These are phyloP conservation scores for Cenchrus fungigraminus DNA, from an alignment of 176 grass and related monocot species.

Conservation along the genomic window DNA sequence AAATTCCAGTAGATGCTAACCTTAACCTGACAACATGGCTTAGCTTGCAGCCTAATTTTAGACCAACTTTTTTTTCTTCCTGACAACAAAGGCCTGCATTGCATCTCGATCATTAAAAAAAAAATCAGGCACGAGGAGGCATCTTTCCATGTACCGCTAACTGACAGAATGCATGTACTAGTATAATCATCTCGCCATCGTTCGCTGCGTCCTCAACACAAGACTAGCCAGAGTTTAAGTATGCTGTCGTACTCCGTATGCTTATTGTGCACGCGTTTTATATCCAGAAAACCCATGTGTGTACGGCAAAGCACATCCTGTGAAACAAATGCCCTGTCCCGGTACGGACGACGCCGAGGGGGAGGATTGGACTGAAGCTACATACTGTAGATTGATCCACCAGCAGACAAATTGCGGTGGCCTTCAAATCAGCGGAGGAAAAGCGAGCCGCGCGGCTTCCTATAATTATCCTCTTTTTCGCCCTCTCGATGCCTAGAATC, in stretches of 20 bases:
- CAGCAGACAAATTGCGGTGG: conserved; percentile 59
- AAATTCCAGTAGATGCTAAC: too few species aligned
- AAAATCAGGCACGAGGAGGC: not conserved
- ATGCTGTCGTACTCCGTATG: too few species aligned
- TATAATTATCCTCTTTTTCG: conserved; percentile 31
- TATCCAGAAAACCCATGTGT: not conserved
- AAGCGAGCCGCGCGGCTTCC: conserved; percentile 23
- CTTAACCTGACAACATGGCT: too few species aligned
- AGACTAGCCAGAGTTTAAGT: not conserved
- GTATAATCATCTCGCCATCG: conserved; percentile 23
- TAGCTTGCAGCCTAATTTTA: conserved; percentile 10
- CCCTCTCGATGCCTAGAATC: conserved; percentile 17
- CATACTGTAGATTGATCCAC: not conserved
- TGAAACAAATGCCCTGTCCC: not conserved
- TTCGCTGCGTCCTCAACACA: not conserved
- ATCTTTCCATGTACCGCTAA: conserved; percentile 7
- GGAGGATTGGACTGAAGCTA: not conserved
- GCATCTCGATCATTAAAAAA: not conserved
- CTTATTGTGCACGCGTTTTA: not conserved
- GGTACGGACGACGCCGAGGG: conserved; percentile 25
- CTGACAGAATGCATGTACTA: not conserved
- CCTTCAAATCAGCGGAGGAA: conserved; percentile 51
- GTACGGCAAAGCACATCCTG: conserved; percentile 22
- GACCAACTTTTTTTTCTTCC: not conserved
- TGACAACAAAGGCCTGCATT: not conserved